Conservation (phyloP, 2,329 filamentous ascomycete species). For the Exophiala xenobiotica region DNA sequence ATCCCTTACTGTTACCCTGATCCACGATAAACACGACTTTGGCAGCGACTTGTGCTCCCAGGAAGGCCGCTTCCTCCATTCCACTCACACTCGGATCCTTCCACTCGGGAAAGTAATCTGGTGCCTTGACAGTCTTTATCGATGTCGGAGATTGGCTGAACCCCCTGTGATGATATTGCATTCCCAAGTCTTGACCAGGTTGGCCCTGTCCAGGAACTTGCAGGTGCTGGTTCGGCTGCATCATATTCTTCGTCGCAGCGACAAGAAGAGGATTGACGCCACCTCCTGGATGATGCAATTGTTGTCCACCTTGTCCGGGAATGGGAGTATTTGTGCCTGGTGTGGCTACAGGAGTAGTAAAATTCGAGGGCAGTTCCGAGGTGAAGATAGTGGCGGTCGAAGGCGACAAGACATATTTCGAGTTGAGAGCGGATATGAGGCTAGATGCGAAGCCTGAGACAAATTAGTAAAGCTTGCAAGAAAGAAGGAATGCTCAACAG, state of each 20-base stretch:
- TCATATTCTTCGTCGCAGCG: constrained; percentile 65
- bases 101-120: constrained; percentile 89
- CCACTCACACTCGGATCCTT: constrained; percentile 64
- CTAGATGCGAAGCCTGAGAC: constrained; percentile 79
- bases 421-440: constrained; percentile 72
- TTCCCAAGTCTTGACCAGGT: constrained; percentile 33
- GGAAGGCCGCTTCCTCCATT: constrained; percentile 78
- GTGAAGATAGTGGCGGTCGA: constrained; percentile 95
- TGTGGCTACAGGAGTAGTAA: constrained; percentile 86
- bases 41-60: constrained; percentile 83
- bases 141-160: constrained; percentile 77
- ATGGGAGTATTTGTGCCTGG: constrained; percentile 84
- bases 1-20: constrained; percentile 65
- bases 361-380: constrained; percentile 89
- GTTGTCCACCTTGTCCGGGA: constrained; percentile 46
- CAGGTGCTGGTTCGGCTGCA: constrained; percentile 43
- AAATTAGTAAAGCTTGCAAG: constrained; percentile 44
- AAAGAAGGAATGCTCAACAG: constrained; percentile 20
- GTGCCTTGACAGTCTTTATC: constrained; percentile 74
- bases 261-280: constrained; percentile 88
- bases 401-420: constrained; percentile 86
- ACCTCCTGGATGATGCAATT: constrained; percentile 56
- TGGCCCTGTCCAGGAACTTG: constrained; percentile 39
- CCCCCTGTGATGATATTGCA: constrained; percentile 56
- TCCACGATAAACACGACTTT: constrained; percentile 71